A percentile compares a stretch with the other conserved stretches of the same genome.
phyloP scores from a whole-genome alignment of 2,329 filamentous ascomycete species.

The Hypoxylon sp. region DNA sequence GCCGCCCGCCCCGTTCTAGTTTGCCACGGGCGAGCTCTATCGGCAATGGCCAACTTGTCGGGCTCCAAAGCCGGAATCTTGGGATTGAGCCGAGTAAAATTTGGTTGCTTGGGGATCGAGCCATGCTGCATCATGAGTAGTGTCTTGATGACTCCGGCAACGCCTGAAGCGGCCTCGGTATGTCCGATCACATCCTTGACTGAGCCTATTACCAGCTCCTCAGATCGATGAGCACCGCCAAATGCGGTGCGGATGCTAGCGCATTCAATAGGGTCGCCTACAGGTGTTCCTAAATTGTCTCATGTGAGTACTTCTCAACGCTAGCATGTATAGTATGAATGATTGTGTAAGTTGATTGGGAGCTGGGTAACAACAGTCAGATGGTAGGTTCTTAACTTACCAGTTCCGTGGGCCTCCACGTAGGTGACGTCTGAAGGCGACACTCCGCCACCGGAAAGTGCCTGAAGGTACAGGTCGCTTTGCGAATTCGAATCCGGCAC shows the following conservation, averaged over 20 bases:
- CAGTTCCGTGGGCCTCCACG: constrained; percentile 59
- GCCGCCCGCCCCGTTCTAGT: constrained; percentile 43
- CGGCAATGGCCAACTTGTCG: constrained; percentile 43
- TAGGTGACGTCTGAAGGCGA: constrained; percentile 50
- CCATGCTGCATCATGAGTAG: constrained; percentile 54
- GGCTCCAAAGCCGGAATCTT: constrained; percentile 45
- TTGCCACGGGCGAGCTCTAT: constrained; percentile 49
- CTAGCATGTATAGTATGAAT: background rate
- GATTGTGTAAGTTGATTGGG: no score
- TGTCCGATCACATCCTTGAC: constrained; percentile 55
- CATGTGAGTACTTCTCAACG: constrained; percentile 5
- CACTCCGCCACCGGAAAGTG: constrained; percentile 46
- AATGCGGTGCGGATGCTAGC: constrained; percentile 43
- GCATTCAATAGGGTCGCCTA: constrained; percentile 53
- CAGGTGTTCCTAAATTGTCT: constrained; percentile 49
- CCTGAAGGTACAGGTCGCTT: constrained; percentile 51
- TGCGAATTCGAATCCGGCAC: constrained; percentile 51
- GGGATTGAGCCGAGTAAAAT: constrained; percentile 50
- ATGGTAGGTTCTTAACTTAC: constrained; percentile 33
- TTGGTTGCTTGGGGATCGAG: constrained; percentile 47
- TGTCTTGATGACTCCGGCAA: constrained; percentile 53
- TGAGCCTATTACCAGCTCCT: constrained; percentile 46
- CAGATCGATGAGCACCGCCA: constrained; percentile 21
- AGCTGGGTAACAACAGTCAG: no score
- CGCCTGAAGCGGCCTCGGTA: constrained; percentile 51